A percentile compares a stretch with the other conserved stretches of the same genome.
Evolutionary conservation across 768 basidiomycete species (phyloP).

Genomic region (Lentinus brumalis): DNA sequence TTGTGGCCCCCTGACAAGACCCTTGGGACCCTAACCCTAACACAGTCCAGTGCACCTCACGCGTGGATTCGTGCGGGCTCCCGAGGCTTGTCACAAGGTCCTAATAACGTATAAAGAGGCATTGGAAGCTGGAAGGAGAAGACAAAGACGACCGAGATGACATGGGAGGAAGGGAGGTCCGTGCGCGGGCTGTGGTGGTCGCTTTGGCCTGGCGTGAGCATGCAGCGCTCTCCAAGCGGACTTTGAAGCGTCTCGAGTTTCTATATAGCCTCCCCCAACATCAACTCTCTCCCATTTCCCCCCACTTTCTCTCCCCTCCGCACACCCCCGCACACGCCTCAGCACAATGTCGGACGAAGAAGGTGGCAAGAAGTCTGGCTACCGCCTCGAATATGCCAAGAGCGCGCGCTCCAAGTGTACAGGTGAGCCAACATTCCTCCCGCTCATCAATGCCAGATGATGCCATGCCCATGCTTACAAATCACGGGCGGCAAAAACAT

Average conservation of each 20-base stretch:
- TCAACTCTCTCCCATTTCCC: constrained; percentile 21
- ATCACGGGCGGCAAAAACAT: too few relatives aligned
- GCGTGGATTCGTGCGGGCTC: too few relatives aligned
- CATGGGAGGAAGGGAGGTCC: constrained; percentile 13
- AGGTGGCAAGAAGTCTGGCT: constrained; percentile 54
- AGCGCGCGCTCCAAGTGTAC: constrained; percentile 77
- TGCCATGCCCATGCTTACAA: too few relatives aligned
- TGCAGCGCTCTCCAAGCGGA: constrained; percentile 33
- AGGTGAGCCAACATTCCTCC: constrained; percentile 47
- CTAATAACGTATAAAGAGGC: neutral
- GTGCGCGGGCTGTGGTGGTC: constrained; percentile 14
- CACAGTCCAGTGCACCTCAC: neutral
- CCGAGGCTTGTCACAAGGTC: neutral
- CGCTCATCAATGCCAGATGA: too few relatives aligned
- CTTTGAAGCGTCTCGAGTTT: constrained; percentile 34
- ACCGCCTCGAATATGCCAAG: constrained; percentile 77
- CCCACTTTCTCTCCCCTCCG: constrained; percentile 24
- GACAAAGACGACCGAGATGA: neutral
- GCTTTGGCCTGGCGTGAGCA: constrained; percentile 20
- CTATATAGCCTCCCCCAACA: constrained; percentile 28
- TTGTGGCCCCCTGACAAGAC: too few relatives aligned
- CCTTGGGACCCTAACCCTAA: constrained; percentile 20
- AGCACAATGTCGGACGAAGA: constrained; percentile 41
- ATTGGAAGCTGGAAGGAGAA: neutral
- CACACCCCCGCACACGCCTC: constrained; percentile 3